phyloP scores from a whole-genome alignment of 768 basidiomycete genomes.

The Kondoa malvinella region DNA sequence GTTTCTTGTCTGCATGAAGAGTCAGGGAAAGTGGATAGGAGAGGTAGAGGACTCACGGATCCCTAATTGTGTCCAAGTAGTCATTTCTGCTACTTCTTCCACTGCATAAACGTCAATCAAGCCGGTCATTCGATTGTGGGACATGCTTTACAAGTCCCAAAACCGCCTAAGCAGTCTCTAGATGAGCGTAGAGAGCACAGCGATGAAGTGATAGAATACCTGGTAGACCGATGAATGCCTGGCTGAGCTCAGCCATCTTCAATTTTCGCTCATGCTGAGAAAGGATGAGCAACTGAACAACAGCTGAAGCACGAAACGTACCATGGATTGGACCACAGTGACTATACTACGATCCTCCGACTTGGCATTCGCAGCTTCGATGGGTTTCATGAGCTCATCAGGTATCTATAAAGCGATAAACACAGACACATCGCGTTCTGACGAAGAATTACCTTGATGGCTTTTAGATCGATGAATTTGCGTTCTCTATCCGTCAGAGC shows the following conservation, averaged over 20 bases:
- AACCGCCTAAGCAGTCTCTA: slow-evolving; percentile 42
- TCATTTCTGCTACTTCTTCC: slow-evolving; percentile 77
- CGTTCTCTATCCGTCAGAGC: slow-evolving; percentile 14
- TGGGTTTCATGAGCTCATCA: not conserved
- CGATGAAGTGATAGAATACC: slow-evolving; percentile 28
- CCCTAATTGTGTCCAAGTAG: slow-evolving; percentile 84
- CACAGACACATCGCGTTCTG: not conserved
- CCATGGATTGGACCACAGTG: slow-evolving; percentile 15
- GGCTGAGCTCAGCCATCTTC: slow-evolving; percentile 64
- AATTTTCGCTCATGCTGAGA: slow-evolving; percentile 19
- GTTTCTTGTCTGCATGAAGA: slow-evolving; percentile 15
- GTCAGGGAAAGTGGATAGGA: not conserved
- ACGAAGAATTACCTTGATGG: slow-evolving; percentile 9
- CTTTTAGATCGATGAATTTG: not conserved
- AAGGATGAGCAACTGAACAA: too few relatives aligned
- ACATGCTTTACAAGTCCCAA: slow-evolving; percentile 36
- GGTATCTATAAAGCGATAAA: not conserved
- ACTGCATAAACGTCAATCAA: slow-evolving; percentile 40
- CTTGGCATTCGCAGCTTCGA: not conserved
- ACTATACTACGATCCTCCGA: slow-evolving; percentile 9
- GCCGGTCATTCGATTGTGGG: not conserved
- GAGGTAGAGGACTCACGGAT: slow-evolving; percentile 41
- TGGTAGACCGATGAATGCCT: slow-evolving; percentile 71
- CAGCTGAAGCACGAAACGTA: too few relatives aligned
- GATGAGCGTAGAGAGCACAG: not conserved